Evolutionary conservation across 768 basidiomycete species (phyloP).

Genomic region (Boletus barrowsii): DNA sequence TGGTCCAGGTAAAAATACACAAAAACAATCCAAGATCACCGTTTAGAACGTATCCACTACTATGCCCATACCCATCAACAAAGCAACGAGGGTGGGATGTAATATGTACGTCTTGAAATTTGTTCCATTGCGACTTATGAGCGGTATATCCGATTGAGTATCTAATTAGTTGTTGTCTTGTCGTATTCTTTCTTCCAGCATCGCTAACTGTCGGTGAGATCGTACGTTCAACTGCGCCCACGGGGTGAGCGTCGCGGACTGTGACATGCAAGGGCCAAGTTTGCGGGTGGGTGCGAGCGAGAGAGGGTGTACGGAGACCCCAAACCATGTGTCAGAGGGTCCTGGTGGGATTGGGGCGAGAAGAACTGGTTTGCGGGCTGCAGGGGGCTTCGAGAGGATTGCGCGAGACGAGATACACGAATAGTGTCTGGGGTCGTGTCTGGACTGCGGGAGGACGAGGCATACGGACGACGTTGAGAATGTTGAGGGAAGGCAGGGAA

Average conservation of each 20-base stretch:
- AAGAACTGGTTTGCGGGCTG: slow-evolving; percentile 27
- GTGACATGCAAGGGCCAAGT: slow-evolving; percentile 13
- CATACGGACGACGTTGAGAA: slow-evolving; percentile 18
- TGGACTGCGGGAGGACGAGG: slow-evolving; percentile 34
- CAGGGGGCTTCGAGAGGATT: slow-evolving; percentile 21
- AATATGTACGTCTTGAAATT: slow-evolving; percentile 10
- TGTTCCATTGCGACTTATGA: slow-evolving; percentile 13
- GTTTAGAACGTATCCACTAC: slow-evolving; percentile 2
- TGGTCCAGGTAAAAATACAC: slow-evolving; percentile 22
- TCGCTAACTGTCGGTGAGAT: background rate
- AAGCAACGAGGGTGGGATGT: slow-evolving; percentile 13
- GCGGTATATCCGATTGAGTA: slow-evolving; percentile 15
- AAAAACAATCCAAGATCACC: slow-evolving; percentile 1
- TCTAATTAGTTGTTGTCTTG: slow-evolving; percentile 13
- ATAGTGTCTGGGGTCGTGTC: slow-evolving; percentile 41
- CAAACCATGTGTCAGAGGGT: slow-evolving; percentile 4
- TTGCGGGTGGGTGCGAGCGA: slow-evolving; percentile 8
- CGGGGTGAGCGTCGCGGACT: slow-evolving; percentile 8
- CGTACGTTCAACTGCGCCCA: slow-evolving; percentile 4
- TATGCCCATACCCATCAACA: background rate
- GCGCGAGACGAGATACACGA: slow-evolving; percentile 30
- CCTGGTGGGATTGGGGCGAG: slow-evolving; percentile 10
- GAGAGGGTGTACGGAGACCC: slow-evolving; percentile 4
- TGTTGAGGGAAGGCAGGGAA: background rate
- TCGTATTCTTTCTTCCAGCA: slow-evolving; percentile 1